Evolutionary conservation across 1,139 yeast genomes (phyloP), one percentile per base, ranked within the genome.

Genomic region (Taphrina flavorubra): DNA sequence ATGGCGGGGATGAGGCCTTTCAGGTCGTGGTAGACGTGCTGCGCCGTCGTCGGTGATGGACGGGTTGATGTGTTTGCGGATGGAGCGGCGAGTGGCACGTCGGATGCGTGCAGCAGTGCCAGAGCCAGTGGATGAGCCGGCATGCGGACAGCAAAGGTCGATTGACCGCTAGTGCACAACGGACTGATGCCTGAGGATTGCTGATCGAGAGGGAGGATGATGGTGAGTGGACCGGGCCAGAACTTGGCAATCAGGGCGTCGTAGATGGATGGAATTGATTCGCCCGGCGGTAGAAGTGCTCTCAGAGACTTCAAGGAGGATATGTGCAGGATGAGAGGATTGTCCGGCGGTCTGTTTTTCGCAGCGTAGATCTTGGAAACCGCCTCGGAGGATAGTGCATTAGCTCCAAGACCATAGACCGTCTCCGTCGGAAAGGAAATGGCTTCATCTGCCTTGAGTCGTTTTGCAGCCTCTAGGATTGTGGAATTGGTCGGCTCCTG

Each of bases 401-500:
- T 88, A 0, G 96, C 99, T 0, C 97, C 99, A 1, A 94, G 82
- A 0, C 99, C 99, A 76, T 94, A 94, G 0, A 94, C 99, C 0
- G 99, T 94, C 76, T 94, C 99, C 0, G 99, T 91, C 2, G 99
- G 99, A 75, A 94, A 92, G 0, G 95, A 98, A 16, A 94, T 92
- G 0, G 42, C 57, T 25, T 64, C 51, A 6, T 53, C 49, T 6
- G 16, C 58, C 16, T 40, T 39, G 39, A 68, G 61, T 16, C 20
- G 37, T 6, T 40, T 18, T 3, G 70, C 64, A 16, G 70, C 70
- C 40, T 64, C 62, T 39, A 40, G 44, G 16, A 68, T n/a, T 7
- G 34, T 51, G 6, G 51, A n/a, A 39, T 61, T 53, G 20, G 57
- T 44, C 40, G 65, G 51, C 25, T 60, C 63, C 10, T 51, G 40